These are phyloP conservation scores for Aegilops tauschii DNA, from an alignment of 176 grass and related monocot genomes.

Conservation along the genomic window DNA sequence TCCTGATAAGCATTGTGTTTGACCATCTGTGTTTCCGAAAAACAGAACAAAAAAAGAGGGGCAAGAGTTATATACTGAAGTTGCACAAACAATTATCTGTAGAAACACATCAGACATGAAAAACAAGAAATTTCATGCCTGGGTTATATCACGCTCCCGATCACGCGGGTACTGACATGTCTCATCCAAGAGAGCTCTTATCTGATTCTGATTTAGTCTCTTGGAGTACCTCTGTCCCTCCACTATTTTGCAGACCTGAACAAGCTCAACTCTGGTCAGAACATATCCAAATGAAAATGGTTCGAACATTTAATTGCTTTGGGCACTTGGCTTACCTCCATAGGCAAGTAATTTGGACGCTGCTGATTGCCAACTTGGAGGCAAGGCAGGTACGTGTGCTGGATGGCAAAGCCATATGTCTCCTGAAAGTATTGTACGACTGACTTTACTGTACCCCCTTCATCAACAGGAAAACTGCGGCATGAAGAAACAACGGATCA, in stretches of 20 bases:
- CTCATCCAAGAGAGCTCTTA: slow-evolving; percentile 77
- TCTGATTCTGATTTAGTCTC: slow-evolving; percentile 85
- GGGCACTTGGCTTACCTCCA: slow-evolving; percentile 60
- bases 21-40: slow-evolving; percentile 51
- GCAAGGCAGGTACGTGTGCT: slow-evolving; percentile 87
- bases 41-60: neutral
- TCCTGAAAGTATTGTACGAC: slow-evolving; percentile 97
- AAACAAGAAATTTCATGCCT: slow-evolving; percentile 32
- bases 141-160: slow-evolving; percentile 77
- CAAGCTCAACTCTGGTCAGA: neutral
- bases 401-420: slow-evolving; percentile 81
- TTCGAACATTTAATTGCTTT: neutral
- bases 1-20: slow-evolving; percentile 76
- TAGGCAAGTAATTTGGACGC: slow-evolving; percentile 92
- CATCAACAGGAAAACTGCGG: slow-evolving; percentile 80
- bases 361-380: slow-evolving; percentile 88
- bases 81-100: neutral
- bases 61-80: neutral
- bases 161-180: slow-evolving; percentile 81
- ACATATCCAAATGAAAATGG: neutral
- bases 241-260: slow-evolving; percentile 91
- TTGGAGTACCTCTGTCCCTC: slow-evolving; percentile 94
- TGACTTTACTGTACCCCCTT: slow-evolving; percentile 76
- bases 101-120: neutral
- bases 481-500: neutral